Evolutionary conservation across 2,329 filamentous ascomycete genomes (phyloP).

Genomic region (Grosmannia huntii): DNA sequence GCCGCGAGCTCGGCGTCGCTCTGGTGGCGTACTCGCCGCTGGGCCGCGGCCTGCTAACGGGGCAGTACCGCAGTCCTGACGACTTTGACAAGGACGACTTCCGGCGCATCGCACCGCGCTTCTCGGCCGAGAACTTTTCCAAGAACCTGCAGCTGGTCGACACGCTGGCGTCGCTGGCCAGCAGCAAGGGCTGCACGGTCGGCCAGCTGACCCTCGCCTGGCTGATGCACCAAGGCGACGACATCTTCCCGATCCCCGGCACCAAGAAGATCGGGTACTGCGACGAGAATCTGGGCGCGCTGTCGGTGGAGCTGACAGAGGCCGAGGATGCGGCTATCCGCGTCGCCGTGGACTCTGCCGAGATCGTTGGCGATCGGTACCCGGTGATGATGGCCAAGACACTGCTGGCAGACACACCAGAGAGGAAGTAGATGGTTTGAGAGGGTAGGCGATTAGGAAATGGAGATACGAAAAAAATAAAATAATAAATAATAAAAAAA

Average conservation of each 20-base stretch:
- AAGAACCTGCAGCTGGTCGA: constrained; percentile 27
- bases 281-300: constrained; percentile 18
- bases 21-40: constrained; percentile 28
- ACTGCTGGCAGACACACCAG: neutral
- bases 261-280: constrained; percentile 19
- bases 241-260: constrained; percentile 26
- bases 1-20: constrained; percentile 31
- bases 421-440: neutral
- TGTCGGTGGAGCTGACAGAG: constrained; percentile 12
- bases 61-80: constrained; percentile 14
- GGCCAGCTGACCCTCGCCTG: constrained; percentile 44
- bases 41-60: constrained; percentile 29
- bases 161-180: constrained; percentile 14
- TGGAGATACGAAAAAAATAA: neutral
- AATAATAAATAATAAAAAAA: neutral
- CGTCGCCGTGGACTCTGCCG: constrained; percentile 1
- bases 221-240: constrained; percentile 34
- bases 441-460: neutral
- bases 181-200: constrained; percentile 25
- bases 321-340: constrained; percentile 7
- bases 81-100: constrained; percentile 9
- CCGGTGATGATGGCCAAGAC: neutral
- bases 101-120: constrained; percentile 22
- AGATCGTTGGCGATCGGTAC: constrained; percentile 6
- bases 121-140: constrained; percentile 31